These are phyloP conservation scores for Aspergillus avenaceus DNA, from an alignment of 495 filamentous ascomycete species.

Conservation along the genomic window DNA sequence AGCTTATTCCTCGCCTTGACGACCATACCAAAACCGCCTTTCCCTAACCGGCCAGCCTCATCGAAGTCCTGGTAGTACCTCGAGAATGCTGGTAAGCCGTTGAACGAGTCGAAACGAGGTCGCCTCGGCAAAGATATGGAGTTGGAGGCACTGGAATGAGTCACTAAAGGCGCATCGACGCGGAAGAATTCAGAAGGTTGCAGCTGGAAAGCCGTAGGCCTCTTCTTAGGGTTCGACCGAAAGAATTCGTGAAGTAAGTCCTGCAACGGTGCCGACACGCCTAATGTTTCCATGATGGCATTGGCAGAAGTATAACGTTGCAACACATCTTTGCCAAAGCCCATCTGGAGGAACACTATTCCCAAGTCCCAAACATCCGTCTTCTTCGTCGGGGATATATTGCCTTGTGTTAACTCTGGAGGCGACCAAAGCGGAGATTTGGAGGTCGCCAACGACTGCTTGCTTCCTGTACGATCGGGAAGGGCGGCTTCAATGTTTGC, in stretches of 20 bases:
- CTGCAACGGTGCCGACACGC: slow-evolving; percentile 68
- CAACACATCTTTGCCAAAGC: slow-evolving; percentile 76
- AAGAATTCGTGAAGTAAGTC: slow-evolving; percentile 83
- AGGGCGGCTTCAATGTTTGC: slow-evolving; percentile 40
- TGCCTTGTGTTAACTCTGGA: slow-evolving; percentile 66
- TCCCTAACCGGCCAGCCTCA: slow-evolving; percentile 82
- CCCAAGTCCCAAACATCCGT: slow-evolving; percentile 95
- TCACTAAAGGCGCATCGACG: slow-evolving; percentile 46
- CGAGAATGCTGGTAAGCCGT: slow-evolving; percentile 45
- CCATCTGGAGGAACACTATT: slow-evolving; percentile 85
- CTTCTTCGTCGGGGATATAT: slow-evolving; percentile 63
- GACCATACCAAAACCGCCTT: slow-evolving; percentile 96
- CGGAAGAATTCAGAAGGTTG: slow-evolving; percentile 83
- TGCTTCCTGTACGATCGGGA: slow-evolving; percentile 22
- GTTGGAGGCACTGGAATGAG: slow-evolving; percentile 31
- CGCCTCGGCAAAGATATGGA: slow-evolving; percentile 38
- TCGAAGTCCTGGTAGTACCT: slow-evolving; percentile 85
- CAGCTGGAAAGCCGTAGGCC: slow-evolving; percentile 85
- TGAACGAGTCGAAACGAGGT: slow-evolving; percentile 46
- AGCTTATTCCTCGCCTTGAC: slow-evolving; percentile 92
- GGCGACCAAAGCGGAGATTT: slow-evolving; percentile 80
- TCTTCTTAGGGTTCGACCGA: slow-evolving; percentile 73
- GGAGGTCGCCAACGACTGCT: slow-evolving; percentile 50
- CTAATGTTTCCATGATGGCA: slow-evolving; percentile 56
- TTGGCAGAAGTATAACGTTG: slow-evolving; percentile 75